Conservation (phyloP, 2,329 filamentous ascomycete species). For the Ophiostoma ulmi region DNA sequence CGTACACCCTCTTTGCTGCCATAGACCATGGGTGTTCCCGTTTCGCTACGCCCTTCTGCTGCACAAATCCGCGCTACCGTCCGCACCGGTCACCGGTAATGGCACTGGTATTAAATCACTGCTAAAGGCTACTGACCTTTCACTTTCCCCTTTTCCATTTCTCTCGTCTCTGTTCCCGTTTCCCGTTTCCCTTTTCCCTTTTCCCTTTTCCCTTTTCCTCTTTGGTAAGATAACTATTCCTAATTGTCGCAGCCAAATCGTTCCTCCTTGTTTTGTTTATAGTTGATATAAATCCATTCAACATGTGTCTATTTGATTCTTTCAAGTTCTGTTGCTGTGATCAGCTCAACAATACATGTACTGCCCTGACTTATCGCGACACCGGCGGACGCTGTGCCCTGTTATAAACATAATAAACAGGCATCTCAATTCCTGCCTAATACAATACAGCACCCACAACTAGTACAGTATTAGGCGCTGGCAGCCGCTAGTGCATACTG, state of each 20-base stretch:
- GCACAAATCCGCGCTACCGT: constrained; percentile 5
- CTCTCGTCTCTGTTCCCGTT: background rate
- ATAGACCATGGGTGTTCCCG: background rate
- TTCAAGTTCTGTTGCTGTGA: too few relatives aligned
- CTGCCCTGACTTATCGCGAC: background rate
- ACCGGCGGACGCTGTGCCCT: background rate
- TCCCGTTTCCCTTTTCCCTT: background rate
- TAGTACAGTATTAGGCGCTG: constrained; percentile 1
- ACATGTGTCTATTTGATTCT: too few relatives aligned
- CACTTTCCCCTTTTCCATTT: background rate
- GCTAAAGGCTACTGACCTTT: background rate
- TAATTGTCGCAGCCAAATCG: background rate
- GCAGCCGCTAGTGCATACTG: constrained; percentile 8
- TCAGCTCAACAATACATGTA: background rate
- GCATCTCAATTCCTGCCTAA: background rate
- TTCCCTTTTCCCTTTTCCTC: background rate
- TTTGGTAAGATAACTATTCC: background rate
- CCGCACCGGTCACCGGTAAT: background rate
- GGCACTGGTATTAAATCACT: background rate
- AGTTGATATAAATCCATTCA: background rate
- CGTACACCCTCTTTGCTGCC: background rate
- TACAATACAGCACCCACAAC: background rate
- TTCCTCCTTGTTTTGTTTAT: background rate
- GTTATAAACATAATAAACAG: background rate
- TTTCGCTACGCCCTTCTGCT: constrained; percentile 3